These are phyloP conservation scores for Pseudozyma hubeiensis DNA, from an alignment of 1,284 basidiomycete genomes.

Conservation along the genomic window DNA sequence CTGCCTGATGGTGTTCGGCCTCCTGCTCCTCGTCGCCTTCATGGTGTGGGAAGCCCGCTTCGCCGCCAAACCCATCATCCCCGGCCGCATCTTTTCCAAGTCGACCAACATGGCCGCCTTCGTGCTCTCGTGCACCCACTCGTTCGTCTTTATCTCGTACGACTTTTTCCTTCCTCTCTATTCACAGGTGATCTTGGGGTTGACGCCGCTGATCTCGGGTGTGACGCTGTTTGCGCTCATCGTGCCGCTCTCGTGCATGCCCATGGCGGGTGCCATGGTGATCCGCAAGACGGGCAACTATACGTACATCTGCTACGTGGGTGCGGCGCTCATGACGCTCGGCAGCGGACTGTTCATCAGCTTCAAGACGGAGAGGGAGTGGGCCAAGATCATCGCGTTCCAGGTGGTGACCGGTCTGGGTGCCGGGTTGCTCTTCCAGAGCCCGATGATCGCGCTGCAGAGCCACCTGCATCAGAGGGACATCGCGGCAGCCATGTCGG, in stretches of 20 bases:
- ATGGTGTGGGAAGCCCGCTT: constrained; percentile 15
- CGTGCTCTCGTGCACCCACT: constrained; percentile 4
- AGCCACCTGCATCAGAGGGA: constrained; percentile 5
- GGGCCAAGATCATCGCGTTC: constrained; percentile 9
- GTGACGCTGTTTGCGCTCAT: constrained; percentile 11
- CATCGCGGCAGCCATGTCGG: constrained; percentile 14
- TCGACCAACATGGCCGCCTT: constrained; percentile 11
- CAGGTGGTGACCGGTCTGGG: constrained; percentile 9
- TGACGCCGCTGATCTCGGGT: constrained; percentile 7
- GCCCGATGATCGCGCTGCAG: constrained; percentile 10
- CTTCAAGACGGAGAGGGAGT: constrained; percentile 12
- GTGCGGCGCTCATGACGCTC: constrained; percentile 6
- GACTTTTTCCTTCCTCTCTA: constrained; percentile 14
- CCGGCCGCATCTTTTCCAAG: constrained; percentile 10
- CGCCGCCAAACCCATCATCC: constrained; percentile 9
- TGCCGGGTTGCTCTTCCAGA: constrained; percentile 8
- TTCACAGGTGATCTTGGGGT: constrained; percentile 9
- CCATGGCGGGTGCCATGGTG: constrained; percentile 2
- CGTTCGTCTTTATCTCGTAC: constrained; percentile 8
- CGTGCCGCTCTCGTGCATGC: constrained; percentile 11
- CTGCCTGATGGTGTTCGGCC: constrained; percentile 9
- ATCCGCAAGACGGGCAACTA: constrained; percentile 14
- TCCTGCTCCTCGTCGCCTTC: constrained; percentile 2
- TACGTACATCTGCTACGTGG: not conserved
- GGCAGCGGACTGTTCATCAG: constrained; percentile 15